Evolutionary conservation across 75 land plant genomes (phyloP).

Genomic region (Sequoiadendron giganteum): DNA sequence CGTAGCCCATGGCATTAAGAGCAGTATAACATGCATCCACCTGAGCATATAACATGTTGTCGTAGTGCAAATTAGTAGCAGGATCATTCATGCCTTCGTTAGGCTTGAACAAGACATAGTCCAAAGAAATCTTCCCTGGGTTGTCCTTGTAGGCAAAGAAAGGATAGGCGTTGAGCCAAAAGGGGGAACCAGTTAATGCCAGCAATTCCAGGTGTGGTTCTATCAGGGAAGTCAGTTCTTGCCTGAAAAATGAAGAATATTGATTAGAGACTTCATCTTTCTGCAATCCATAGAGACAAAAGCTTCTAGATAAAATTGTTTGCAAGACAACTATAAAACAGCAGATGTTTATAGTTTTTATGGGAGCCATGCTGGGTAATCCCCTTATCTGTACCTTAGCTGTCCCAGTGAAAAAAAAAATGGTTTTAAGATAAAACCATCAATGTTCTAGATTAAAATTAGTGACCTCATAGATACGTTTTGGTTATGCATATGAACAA

Average conservation of each 20-base stretch:
- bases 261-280: not conserved
- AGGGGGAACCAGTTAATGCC: conserved; percentile 46
- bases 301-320: no score
- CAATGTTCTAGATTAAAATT: no score
- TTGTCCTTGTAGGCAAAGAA: conserved; percentile 70
- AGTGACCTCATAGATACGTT: not conserved
- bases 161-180: conserved; percentile 89
- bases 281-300: no score
- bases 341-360: no score
- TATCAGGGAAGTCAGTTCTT: conserved; percentile 26
- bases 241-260: not conserved
- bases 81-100: conserved; percentile 57
- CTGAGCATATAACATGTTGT: conserved; percentile 79
- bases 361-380: no score
- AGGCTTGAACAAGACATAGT: conserved; percentile 54
- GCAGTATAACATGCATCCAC: conserved; percentile 72
- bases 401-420: no score
- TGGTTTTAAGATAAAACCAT: no score
- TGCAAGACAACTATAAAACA: no score
- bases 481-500: not conserved
- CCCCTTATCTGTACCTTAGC: no score
- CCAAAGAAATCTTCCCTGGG: conserved; percentile 30
- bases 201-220: conserved; percentile 56
- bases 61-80: conserved; percentile 54
- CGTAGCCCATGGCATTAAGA: conserved; percentile 44